phyloP scores from a whole-genome alignment of 1,284 basidiomycete species.

The Athelia psychrophila region DNA sequence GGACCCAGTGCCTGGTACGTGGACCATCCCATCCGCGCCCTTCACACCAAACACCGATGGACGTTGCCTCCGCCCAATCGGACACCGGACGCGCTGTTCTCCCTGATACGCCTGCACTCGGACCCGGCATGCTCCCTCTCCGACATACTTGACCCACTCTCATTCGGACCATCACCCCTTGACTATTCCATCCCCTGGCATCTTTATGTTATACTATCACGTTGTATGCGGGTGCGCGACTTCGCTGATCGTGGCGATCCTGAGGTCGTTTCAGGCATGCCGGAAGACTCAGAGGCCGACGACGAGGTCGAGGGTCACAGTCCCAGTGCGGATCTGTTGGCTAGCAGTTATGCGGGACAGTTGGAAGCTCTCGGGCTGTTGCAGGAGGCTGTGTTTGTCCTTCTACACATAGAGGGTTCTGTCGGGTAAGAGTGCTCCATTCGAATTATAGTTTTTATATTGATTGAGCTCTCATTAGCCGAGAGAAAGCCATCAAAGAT shows the following conservation, averaged over 20 bases:
- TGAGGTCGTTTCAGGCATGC: conserved; percentile 27
- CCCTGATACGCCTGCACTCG: conserved; percentile 79
- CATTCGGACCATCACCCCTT: conserved; percentile 72
- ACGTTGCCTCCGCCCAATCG: conserved; percentile 33
- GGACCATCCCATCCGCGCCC: conserved; percentile 30
- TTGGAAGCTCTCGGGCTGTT: conserved; percentile 81
- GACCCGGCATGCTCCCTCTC: conserved; percentile 66
- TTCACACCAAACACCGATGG: conserved; percentile 27
- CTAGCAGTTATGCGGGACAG: conserved; percentile 85
- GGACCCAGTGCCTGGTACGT: conserved; percentile 72
- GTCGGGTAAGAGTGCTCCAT: conserved; percentile 51
- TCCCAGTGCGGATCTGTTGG: conserved; percentile 79
- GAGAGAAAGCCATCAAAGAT: conserved; percentile 80
- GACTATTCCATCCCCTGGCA: conserved; percentile 93
- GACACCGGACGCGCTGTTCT: conserved; percentile 73
- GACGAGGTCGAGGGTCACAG: conserved; percentile 66
- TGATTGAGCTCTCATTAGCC: conserved; percentile 36
- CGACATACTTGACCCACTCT: conserved; percentile 60
- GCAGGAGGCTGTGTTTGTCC: conserved; percentile 86
- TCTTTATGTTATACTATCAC: conserved; percentile 84
- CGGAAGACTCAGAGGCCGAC: conserved; percentile 39
- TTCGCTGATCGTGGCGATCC: conserved; percentile 75
- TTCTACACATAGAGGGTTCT: conserved; percentile 84
- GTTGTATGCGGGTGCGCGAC: conserved; percentile 80
- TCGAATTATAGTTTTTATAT: conserved; percentile 1